Conservation (phyloP, 805 yeast species). For the Starmerella ratchasimensis region DNA sequence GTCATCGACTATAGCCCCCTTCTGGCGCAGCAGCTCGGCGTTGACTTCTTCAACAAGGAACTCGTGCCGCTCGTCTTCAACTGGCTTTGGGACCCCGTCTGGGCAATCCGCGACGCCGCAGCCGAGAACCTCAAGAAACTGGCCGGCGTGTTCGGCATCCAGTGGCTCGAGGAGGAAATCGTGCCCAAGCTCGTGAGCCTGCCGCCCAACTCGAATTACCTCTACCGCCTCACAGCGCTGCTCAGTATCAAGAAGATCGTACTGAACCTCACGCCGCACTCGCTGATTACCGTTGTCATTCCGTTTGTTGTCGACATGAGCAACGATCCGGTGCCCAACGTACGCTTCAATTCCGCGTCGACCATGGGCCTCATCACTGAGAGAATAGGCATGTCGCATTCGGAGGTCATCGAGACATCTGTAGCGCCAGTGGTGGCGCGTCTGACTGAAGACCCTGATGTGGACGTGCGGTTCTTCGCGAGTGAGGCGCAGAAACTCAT, state of each 20-base stretch:
- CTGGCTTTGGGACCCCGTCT: conserved; percentile 98
- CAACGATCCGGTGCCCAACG: conserved; percentile 81
- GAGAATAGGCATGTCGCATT: conserved; percentile 32
- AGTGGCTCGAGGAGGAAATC: conserved; percentile 82
- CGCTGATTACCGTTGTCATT: conserved; percentile 50
- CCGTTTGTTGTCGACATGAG: conserved; percentile 67
- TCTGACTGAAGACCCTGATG: conserved; percentile 59
- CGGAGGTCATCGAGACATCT: conserved; percentile 33
- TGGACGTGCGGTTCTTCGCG: conserved; percentile 82
- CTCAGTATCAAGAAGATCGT: conserved; percentile 75
- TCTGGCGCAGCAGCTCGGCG: conserved; percentile 86
- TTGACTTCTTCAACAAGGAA: conserved; percentile 82
- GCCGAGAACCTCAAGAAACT: conserved; percentile 67
- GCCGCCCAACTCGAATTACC: conserved; percentile 51
- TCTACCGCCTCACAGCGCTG: conserved; percentile 81
- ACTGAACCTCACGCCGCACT: conserved; percentile 49
- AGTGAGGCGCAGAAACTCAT: conserved; percentile 45
- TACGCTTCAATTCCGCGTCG: conserved; percentile 88
- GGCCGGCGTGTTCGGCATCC: conserved; percentile 77
- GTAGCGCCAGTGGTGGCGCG: conserved; percentile 53
- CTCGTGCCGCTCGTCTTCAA: conserved; percentile 80
- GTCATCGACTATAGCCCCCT: conserved; percentile 93
- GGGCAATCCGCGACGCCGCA: conserved; percentile 93
- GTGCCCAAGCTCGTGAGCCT: conserved; percentile 57
- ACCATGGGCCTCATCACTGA: conserved; percentile 47